Evolutionary conservation across 805 yeast genomes (phyloP).

Genomic region (Wickerhamiella sergipiensis): DNA sequence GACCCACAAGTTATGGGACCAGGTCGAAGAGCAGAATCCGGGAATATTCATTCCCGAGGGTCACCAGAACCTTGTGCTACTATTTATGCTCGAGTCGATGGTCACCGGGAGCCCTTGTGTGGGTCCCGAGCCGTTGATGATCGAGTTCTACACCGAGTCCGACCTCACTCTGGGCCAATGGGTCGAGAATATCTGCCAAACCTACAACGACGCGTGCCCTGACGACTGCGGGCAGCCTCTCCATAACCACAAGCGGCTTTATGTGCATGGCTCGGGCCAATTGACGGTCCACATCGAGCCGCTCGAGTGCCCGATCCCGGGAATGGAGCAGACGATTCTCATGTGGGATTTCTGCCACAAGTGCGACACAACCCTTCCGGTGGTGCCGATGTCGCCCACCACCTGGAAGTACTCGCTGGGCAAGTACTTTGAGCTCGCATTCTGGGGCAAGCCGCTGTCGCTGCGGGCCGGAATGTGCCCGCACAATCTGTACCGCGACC

Average conservation of each 20-base stretch:
- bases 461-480: conserved; percentile 54
- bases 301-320: conserved; percentile 41
- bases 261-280: conserved; percentile 78
- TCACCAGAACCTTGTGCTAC: conserved; percentile 67
- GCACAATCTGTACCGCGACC: conserved; percentile 73
- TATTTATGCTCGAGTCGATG: conserved; percentile 44
- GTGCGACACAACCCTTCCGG: conserved; percentile 65
- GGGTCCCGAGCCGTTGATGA: conserved; percentile 75
- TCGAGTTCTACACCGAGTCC: conserved; percentile 81
- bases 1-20: conserved; percentile 54
- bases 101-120: conserved; percentile 85
- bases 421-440: conserved; percentile 73
- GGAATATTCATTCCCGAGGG: conserved; percentile 51
- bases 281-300: conserved; percentile 64
- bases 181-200: conserved; percentile 62
- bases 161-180: conserved; percentile 85
- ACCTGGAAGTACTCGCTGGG: conserved; percentile 91
- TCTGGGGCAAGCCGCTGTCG: conserved; percentile 51
- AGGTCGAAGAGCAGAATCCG: conserved; percentile 37
- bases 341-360: conserved; percentile 87
- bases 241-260: conserved; percentile 67
- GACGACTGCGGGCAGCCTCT: conserved; percentile 69
- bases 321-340: conserved; percentile 51
- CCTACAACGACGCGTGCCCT: conserved; percentile 53
- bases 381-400: conserved; percentile 66